Base-by-base conservation (phyloP, 495 filamentous ascomycete genomes). In the Penicillium coffeae region DNA sequence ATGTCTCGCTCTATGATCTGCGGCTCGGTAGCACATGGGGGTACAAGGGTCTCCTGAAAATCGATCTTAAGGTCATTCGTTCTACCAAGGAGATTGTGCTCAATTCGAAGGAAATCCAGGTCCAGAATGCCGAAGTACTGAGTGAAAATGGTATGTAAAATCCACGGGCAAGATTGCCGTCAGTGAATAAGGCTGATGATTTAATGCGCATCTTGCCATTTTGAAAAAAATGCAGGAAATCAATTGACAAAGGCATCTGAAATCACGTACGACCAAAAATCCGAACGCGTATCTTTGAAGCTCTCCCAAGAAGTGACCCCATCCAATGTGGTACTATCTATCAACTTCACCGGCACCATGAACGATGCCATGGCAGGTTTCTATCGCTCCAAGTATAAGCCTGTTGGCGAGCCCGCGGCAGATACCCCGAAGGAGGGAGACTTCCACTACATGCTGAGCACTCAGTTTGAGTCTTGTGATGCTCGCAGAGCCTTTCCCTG, bases 291-390 rank as follows among this genome's bases (percentile, higher is more conserved):
- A 19, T 86, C 82, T 19, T 69, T 98, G 52, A 71, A 74, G 37
- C 91, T 96, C 63, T 66, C 78, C 20, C 65, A 85, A 32, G 80
- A 86, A 52, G 63, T 95, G 38, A 33, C 55, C 8, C 79, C 83
- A 0, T 72, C 77, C 7, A 80, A 88, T 47, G 80, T 82, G 32
- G 58, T 79, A 3, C 69, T 96, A 27, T 73, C 75, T 14, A 81
- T 97, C 63, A 76, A 84, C 12, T 98, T 95, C 66, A 78, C 83
- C 16, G 93, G 93, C 30, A 84, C 75, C 25, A 86, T 97, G 70
- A 98, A 96, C 74, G 88, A 91, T 60, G 83, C 87, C 53, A 95
- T 97, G 90, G 86, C 88, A 33, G 93, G 93, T 18, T 97, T 98
- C 74, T 96, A 96, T 67, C 86, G 93, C 48, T 90, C 87, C 48